Percentiles rank a stretch among this genome's conserved stretches.
Conservation (phyloP, 139 green algal species). For the Trebouxia sp. region DNA sequence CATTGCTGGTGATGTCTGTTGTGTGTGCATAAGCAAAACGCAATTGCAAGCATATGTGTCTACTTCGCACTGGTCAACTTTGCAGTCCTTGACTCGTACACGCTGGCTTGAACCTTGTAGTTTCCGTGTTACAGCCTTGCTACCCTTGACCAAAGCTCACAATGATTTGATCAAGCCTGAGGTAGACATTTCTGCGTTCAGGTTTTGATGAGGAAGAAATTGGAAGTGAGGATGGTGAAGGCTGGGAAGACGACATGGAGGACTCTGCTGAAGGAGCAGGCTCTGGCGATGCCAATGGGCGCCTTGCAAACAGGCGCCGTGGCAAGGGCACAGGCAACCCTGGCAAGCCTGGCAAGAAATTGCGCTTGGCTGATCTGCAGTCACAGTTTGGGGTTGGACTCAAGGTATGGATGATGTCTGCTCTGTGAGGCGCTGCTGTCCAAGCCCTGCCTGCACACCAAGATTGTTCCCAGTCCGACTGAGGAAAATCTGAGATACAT, state of each 20-base stretch:
- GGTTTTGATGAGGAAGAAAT: constrained; percentile 21
- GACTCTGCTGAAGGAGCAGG: constrained; percentile 12
- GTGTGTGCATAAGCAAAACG: no score
- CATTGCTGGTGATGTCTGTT: no score
- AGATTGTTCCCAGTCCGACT: background rate
- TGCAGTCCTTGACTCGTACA: no score
- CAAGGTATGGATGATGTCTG: constrained; percentile 12
- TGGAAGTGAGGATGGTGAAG: constrained; percentile 8
- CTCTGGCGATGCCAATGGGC: background rate
- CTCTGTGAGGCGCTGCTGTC: no score
- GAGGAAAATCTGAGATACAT: background rate
- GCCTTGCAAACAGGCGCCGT: background rate
- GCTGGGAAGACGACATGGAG: constrained; percentile 22
- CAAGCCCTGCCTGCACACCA: no score
- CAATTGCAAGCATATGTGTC: no score
- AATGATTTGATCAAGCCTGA: no score
- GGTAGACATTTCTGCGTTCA: no score
- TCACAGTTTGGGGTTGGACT: constrained; percentile 50
- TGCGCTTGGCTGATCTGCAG: constrained; percentile 51
- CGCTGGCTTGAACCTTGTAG: no score
- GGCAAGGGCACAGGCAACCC: constrained; percentile 50
- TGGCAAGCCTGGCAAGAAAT: constrained; percentile 53
- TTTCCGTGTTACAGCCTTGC: no score
- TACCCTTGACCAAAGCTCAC: no score
- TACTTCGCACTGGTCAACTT: no score